Evolutionary conservation across 352 stramenopile species (phyloP), one percentile per base, ranked within the genome.

Genomic region (Pythium diclinum): DNA sequence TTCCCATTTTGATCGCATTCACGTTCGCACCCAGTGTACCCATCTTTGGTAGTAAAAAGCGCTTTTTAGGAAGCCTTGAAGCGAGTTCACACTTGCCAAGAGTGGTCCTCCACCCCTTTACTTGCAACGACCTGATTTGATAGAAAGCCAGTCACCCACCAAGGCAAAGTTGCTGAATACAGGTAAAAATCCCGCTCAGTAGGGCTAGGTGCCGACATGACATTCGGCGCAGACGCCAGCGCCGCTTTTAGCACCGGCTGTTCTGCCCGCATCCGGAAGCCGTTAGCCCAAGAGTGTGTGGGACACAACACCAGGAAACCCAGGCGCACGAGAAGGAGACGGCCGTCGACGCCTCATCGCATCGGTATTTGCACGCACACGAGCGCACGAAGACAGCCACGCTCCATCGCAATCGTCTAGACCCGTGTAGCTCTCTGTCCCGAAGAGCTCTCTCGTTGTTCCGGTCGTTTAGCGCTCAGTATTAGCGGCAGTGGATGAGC

Each of bases 1-100:
- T 68, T 87, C 54, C 72, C 67, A 33, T 87, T 89, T 63, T 89
- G 48, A 85, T 36, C 13, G 23, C 38, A 30, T 44, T 21, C 14
- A 19, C 23, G 17, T 33, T 7, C 6, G 11, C 33, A 49, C 54
- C 21, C 30, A 47, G 32, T 51, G 38, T 17, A 44, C 14, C 17
- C 32, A 59, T 58, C 25, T 44, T 17, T 58, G 16, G 23, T 28
- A 0, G n/a, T 17, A 68, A 68, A 68, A 62, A 63, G 33, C 47
- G 40, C 38, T 67, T 67, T 65, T 65, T 44, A 7, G 1, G 48
- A 7, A 40, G 34, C 16, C 16, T 52, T 56, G 49, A 56, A 56
- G 49, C 49, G 8, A 56, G 14, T 30, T 40, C 49, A 56, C 8
- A 32, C 10, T 11, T 23, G 14, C 8, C 40, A 21, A 47, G 16